Conservation (phyloP, 495 filamentous ascomycete species). For the Penicillium fimorum region DNA sequence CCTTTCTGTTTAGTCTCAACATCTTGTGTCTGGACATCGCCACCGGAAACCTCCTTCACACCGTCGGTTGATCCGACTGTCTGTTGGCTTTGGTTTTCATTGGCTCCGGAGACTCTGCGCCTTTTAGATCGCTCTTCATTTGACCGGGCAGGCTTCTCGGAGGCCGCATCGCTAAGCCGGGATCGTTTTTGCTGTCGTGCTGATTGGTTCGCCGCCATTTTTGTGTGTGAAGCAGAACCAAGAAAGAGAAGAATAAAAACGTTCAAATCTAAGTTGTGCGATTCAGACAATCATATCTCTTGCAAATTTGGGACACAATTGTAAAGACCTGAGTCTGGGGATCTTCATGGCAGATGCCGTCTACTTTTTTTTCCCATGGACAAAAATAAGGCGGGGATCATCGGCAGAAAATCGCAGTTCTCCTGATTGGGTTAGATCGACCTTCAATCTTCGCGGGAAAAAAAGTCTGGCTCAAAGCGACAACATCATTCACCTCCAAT, state of each 20-base stretch:
- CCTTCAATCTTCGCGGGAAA: slow-evolving; percentile 20
- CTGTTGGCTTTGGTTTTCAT: slow-evolving; percentile 5
- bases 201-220: slow-evolving; percentile 25
- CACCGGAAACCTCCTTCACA: neutral
- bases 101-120: slow-evolving; percentile 33
- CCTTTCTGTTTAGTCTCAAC: slow-evolving; percentile 11
- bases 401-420: slow-evolving; percentile 20
- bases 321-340: slow-evolving; percentile 2
- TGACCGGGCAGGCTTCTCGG: slow-evolving; percentile 22
- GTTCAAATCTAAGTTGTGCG: neutral
- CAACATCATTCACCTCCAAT: slow-evolving; percentile 16
- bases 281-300: slow-evolving; percentile 8
- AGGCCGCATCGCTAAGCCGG: slow-evolving; percentile 33
- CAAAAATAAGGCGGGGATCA: slow-evolving; percentile 21
- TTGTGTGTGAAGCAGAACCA: neutral
- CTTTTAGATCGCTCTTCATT: slow-evolving; percentile 34
- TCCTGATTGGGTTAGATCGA: slow-evolving; percentile 12
- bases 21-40: slow-evolving; percentile 7
- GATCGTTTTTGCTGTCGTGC: slow-evolving; percentile 35
- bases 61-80: neutral
- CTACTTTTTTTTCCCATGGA: slow-evolving; percentile 23
- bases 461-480: slow-evolving; percentile 21
- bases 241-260: neutral
- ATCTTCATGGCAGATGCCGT: slow-evolving; percentile 1
- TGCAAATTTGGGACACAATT: neutral